Base-by-base conservation (phyloP, 345 rosid genomes). In the Hibiscus trionum region DNA sequence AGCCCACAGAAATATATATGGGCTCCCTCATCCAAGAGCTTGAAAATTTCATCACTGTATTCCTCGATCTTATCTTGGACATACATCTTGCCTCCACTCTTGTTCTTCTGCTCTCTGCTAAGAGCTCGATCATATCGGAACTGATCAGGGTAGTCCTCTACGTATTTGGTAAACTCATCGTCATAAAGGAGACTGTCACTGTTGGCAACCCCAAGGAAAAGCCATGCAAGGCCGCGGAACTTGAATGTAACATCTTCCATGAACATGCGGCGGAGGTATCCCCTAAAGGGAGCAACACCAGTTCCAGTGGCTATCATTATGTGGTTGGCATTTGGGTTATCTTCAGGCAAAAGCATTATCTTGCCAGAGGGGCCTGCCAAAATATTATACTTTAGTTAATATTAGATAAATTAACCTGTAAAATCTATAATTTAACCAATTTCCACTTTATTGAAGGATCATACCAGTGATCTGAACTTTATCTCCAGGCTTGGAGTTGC, bases 131-230 rank as follows among this genome's bases (percentile, higher is more conserved):
- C 96, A 0, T 88, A 95, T 68, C 89, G 88, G 86, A 95, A 95
- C 24, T 95, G 76, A 61, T 85, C 90, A 0, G 99, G 97, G 77
- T 89, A 76, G 76, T 92, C 92, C 69, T 75, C 72, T 61, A 89
- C 93, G 75, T 95, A 95, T 76, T 89, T 75, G 56, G 86, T 68
- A 72, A 95, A 92, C 81, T 95, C 99, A 0, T 92, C 96, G 1
- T 95, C 97, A 6, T 92, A 95, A 47, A 95, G 93, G 75, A 95
- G 97, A 72, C 97, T 92, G 80, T 92, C 99, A 1, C 82, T 75
- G 82, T 95, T 95, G 80, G 99, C 99, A 31, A 95, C 99, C n/a
- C 99, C 99, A 11, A 95, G 97, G 85, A 95, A 95, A 59, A 95
- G 99, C 99, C 97, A 95, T 0, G 97, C 84, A 57, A 95, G 96